A percentile compares a stretch with the other conserved stretches of the same genome.
Conservation (phyloP, 257 asterid species). For the Jasminum sambac region DNA sequence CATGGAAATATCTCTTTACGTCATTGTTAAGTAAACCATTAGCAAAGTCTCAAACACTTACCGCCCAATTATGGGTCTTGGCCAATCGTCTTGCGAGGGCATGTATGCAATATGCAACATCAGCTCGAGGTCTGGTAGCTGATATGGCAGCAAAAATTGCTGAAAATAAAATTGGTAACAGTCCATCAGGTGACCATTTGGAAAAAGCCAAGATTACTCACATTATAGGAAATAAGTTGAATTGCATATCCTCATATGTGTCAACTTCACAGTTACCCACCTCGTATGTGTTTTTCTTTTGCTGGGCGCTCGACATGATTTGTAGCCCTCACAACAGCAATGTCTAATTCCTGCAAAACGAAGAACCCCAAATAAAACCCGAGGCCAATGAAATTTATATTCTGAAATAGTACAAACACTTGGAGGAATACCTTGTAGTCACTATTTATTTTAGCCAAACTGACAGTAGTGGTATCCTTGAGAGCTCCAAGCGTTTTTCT, state of each 20-base stretch:
- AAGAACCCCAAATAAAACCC: constrained; percentile 8
- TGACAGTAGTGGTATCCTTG: constrained; percentile 93
- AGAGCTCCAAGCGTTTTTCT: constrained; percentile 95
- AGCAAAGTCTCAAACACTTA: constrained; percentile 34
- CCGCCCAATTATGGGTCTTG: constrained; percentile 98
- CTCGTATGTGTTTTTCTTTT: constrained; percentile 88
- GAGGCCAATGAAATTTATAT: constrained; percentile 14
- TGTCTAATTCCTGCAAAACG: constrained; percentile 73
- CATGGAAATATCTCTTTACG: not conserved
- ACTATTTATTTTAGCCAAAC: constrained; percentile 91
- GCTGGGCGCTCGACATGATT: constrained; percentile 97
- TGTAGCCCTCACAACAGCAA: constrained; percentile 97
- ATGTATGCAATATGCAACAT: constrained; percentile 96
- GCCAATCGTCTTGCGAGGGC: constrained; percentile 90
- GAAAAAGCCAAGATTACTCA: constrained; percentile 3
- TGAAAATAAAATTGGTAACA: constrained; percentile 35
- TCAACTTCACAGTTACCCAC: constrained; percentile 33
- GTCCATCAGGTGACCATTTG: constrained; percentile 26
- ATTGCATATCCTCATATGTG: not conserved
- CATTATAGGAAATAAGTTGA: constrained; percentile 5
- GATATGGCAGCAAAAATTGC: constrained; percentile 89
- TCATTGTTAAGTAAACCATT: constrained; percentile 5
- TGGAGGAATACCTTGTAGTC: constrained; percentile 69
- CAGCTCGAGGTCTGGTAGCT: constrained; percentile 96
- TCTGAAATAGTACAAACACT: not conserved